A percentile compares a stretch with the other conserved stretches of the same genome.
Evolutionary conservation across 345 rosid genomes (phyloP).

Genomic region (Excoecaria agallocha): DNA sequence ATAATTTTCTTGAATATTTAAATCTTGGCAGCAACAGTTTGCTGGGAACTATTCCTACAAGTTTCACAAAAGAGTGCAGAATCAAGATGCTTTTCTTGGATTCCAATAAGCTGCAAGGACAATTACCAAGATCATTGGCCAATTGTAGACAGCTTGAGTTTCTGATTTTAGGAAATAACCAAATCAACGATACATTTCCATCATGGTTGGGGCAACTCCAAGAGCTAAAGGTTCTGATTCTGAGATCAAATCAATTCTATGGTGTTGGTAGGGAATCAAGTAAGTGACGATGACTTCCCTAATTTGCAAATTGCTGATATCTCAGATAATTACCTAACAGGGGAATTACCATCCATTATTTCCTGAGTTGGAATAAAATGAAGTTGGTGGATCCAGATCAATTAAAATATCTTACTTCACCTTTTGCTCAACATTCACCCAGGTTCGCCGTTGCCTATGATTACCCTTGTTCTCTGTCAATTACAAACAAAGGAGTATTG

Average conservation of each 20-base stretch:
- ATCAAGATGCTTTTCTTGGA: no score
- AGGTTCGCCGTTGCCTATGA: fast-evolving
- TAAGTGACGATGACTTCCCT: not conserved
- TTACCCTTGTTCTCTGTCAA: not conserved
- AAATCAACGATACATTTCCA: slow-evolving; percentile 10
- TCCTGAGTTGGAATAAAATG: slow-evolving; percentile 10
- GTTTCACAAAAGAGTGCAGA: no score
- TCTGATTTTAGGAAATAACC: slow-evolving; percentile 13
- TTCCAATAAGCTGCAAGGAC: slow-evolving; percentile 9
- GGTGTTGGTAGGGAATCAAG: slow-evolving; percentile 7
- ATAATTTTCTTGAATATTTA: no score
- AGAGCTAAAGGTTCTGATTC: not conserved
- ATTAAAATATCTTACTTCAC: not conserved
- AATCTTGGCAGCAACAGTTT: no score
- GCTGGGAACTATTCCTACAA: no score
- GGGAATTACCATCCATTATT: no score
- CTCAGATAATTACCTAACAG: no score
- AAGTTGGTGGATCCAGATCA: not conserved
- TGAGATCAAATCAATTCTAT: slow-evolving; percentile 10
- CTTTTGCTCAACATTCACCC: fast-evolving
- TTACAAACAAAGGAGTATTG: not conserved
- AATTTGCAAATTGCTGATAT: no score
- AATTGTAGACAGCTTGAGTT: slow-evolving; percentile 9
- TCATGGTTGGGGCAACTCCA: slow-evolving; percentile 12
- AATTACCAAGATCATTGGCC: slow-evolving; percentile 15